These are phyloP conservation scores for Ophiostoma piceae DNA, from an alignment of 2,329 filamentous ascomycete genomes.

Conservation along the genomic window DNA sequence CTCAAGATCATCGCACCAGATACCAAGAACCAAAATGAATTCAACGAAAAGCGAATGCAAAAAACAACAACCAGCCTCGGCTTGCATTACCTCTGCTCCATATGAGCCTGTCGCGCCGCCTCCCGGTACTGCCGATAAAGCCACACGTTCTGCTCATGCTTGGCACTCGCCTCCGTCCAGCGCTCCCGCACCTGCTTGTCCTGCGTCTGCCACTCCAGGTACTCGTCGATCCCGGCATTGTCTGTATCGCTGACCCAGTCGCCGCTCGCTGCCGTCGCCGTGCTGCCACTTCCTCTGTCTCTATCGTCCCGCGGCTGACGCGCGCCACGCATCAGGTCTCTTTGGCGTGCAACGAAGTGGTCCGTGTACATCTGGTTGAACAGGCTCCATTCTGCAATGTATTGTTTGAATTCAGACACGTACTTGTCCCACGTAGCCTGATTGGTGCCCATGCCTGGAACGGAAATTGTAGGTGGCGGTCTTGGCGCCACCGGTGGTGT, in stretches of 20 bases:
- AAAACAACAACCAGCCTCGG: neutral
- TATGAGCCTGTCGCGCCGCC: constrained; percentile 40
- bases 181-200: constrained; percentile 58
- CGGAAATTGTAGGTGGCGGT: constrained; percentile 41
- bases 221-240: constrained; percentile 49
- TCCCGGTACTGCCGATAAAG: constrained; percentile 50
- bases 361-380: constrained; percentile 51
- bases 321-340: constrained; percentile 34
- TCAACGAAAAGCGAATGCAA: neutral
- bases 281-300: neutral
- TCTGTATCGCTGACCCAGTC: constrained; percentile 42
- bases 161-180: constrained; percentile 56
- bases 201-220: constrained; percentile 56
- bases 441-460: constrained; percentile 42
- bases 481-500: constrained; percentile 46
- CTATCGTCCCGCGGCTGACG: constrained; percentile 32
- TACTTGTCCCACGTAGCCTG: constrained; percentile 47
- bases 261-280: constrained; percentile 27
- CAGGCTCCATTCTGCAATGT: constrained; percentile 47
- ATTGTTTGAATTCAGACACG: constrained; percentile 48
- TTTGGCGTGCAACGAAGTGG: constrained; percentile 51
- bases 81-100: neutral
- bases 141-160: constrained; percentile 54
- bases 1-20: neutral
- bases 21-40: neutral